Conservation (phyloP, 1,284 basidiomycete species). For the Sporisorium sorghi region DNA sequence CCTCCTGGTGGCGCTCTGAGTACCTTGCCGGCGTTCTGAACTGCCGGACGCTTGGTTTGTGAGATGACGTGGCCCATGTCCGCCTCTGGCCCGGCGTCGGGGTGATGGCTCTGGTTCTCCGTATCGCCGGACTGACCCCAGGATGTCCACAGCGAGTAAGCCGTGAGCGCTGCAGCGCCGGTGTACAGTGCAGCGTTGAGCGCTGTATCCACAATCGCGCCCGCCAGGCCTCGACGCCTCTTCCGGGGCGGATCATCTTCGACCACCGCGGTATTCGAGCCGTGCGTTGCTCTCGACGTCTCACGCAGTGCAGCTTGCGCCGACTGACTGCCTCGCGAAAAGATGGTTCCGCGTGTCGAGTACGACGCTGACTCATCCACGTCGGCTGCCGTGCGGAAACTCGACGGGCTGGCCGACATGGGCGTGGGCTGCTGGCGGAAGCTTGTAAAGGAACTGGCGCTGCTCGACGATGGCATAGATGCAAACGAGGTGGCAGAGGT, state of each 20-base stretch:
- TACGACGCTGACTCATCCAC: slow-evolving; percentile 22
- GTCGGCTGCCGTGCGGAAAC: slow-evolving; percentile 39
- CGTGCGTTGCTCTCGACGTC: slow-evolving; percentile 18
- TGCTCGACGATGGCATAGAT: slow-evolving; percentile 37
- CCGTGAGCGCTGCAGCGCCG: slow-evolving; percentile 56
- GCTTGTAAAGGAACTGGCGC: slow-evolving; percentile 26
- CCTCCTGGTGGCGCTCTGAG: slow-evolving; percentile 20
- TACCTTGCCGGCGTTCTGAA: slow-evolving; percentile 8
- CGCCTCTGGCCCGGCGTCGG: slow-evolving; percentile 29
- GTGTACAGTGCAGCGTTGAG: slow-evolving; percentile 56
- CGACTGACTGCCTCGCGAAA: slow-evolving; percentile 35
- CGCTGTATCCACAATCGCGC: slow-evolving; percentile 54
- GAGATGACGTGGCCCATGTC: slow-evolving; percentile 38
- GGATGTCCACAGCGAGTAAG: slow-evolving; percentile 54
- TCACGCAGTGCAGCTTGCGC: slow-evolving; percentile 29
- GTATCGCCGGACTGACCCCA: slow-evolving; percentile 43
- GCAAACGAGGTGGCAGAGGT: slow-evolving; percentile 22
- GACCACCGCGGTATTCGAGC: not conserved
- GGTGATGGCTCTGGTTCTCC: slow-evolving; percentile 29
- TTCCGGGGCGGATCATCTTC: slow-evolving; percentile 42
- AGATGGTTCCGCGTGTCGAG: slow-evolving; percentile 26
- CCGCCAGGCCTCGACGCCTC: slow-evolving; percentile 46
- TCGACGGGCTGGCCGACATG: slow-evolving; percentile 33
- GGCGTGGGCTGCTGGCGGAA: slow-evolving; percentile 35
- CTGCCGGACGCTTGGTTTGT: slow-evolving; percentile 5